Percentiles rank a stretch among this genome's conserved stretches.
These are phyloP conservation scores for Fraxinus latifolia DNA, from an alignment of 305 asterid genomes.

Conservation along the genomic window DNA sequence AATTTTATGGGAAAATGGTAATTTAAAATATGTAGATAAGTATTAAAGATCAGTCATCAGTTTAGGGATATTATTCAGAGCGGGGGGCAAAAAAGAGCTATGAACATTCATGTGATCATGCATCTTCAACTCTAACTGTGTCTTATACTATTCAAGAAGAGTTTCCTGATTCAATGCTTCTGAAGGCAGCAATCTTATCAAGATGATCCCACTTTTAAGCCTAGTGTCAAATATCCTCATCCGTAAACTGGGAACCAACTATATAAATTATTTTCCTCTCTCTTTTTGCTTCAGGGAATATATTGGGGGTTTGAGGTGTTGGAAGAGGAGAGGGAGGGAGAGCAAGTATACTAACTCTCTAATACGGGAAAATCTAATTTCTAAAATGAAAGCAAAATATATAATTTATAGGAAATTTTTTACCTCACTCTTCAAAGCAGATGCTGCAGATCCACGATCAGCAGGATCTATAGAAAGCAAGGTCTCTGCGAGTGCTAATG, in stretches of 20 bases:
- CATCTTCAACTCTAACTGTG: neutral
- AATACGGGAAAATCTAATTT: neutral
- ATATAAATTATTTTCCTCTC: neutral
- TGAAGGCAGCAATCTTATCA: neutral
- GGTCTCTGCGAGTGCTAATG: conserved; percentile 64
- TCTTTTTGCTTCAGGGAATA: neutral
- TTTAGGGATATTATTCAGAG: neutral
- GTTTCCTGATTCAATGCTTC: neutral
- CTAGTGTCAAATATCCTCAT: neutral
- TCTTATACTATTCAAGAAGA: neutral
- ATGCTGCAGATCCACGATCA: conserved; percentile 74
- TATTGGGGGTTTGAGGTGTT: neutral
- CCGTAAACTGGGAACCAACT: neutral
- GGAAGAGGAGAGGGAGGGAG: conserved; percentile 3
- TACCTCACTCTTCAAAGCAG: conserved; percentile 85
- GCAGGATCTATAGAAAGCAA: conserved; percentile 76
- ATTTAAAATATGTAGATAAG: neutral
- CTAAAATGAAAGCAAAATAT: conserved; percentile 11
- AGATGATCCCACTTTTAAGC: neutral
- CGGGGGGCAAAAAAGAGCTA: neutral
- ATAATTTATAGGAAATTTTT: conserved; percentile 11
- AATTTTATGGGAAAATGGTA: neutral
- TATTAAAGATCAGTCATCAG: neutral
- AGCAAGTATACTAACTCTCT: neutral
- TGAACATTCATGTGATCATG: neutral